phyloP scores from a whole-genome alignment of 2,329 filamentous ascomycete species.

The Monilinia vaccinii-corymbosi region DNA sequence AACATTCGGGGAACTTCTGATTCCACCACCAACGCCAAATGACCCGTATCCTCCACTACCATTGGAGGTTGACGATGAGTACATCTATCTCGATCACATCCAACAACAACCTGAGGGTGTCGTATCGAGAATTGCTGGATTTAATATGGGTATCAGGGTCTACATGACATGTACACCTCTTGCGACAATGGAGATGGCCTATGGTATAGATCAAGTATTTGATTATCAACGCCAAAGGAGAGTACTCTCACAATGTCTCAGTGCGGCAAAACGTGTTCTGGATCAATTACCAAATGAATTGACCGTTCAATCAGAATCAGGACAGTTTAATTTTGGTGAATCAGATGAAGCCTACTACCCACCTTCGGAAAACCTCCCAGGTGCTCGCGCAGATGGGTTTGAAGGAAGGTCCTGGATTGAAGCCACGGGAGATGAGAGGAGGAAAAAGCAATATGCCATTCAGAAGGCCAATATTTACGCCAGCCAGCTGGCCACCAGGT shows the following conservation, averaged over 20 bases:
- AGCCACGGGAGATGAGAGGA: slow-evolving; percentile 28
- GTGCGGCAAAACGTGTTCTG: slow-evolving; percentile 59
- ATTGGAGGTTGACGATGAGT: slow-evolving; percentile 75
- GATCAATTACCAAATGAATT: slow-evolving; percentile 62
- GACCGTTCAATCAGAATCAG: slow-evolving; percentile 41
- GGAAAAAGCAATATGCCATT: slow-evolving; percentile 70
- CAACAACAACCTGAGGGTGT: slow-evolving; percentile 58
- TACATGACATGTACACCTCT: slow-evolving; percentile 74
- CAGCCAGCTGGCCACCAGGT: slow-evolving; percentile 71
- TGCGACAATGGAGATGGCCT: slow-evolving; percentile 71
- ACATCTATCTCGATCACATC: slow-evolving; percentile 62
- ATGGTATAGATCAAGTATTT: slow-evolving; percentile 67
- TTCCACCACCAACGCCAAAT: slow-evolving; percentile 66
- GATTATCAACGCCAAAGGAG: slow-evolving; percentile 70
- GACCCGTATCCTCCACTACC: slow-evolving; percentile 74
- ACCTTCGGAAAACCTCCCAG: slow-evolving; percentile 34
- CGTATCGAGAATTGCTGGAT: slow-evolving; percentile 66
- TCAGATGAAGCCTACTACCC: slow-evolving; percentile 44
- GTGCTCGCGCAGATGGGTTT: slow-evolving; percentile 16
- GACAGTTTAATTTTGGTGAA: slow-evolving; percentile 32
- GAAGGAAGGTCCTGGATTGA: slow-evolving; percentile 26
- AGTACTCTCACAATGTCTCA: slow-evolving; percentile 61
- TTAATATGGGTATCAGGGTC: slow-evolving; percentile 69
- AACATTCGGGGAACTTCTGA: slow-evolving; percentile 60
- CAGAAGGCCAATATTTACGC: slow-evolving; percentile 87